Evolutionary conservation across 2,329 filamentous ascomycete species (phyloP).

Genomic region (Aspergillus ochraceoroseus): DNA sequence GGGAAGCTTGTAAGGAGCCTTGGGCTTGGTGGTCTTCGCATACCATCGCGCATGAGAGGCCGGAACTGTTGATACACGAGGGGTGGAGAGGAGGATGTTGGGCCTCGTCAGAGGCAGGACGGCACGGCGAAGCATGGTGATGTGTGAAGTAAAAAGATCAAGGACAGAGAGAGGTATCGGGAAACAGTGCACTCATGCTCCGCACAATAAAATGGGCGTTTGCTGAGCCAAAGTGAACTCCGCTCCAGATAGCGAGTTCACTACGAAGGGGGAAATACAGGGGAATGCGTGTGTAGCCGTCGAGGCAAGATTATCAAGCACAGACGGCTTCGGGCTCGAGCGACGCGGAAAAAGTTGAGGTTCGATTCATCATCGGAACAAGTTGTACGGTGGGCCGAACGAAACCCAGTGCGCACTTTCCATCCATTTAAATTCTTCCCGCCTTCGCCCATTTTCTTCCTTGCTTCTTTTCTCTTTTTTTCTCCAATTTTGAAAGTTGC

Average conservation of each 20-base stretch:
- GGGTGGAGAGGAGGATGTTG: conserved; percentile 35
- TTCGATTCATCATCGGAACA: conserved; percentile 16
- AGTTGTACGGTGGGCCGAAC: conserved; percentile 18
- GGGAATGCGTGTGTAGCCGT: conserved; percentile 1
- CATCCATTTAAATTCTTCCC: conserved; percentile 15
- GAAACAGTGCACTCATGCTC: conserved; percentile 22
- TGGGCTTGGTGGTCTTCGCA: conserved; percentile 35
- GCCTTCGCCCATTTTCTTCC: conserved; percentile 20
- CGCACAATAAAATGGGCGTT: conserved; percentile 8
- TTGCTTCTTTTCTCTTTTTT: conserved; percentile 36
- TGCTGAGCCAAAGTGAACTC: background rate
- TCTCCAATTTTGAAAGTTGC: conserved; percentile 52
- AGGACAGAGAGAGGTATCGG: background rate
- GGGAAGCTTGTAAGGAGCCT: conserved; percentile 35
- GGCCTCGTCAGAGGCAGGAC: conserved; percentile 44
- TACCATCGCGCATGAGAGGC: conserved; percentile 38
- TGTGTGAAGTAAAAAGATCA: conserved; percentile 1
- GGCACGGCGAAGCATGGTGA: conserved; percentile 44
- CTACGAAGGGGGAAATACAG: background rate
- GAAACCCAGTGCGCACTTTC: conserved; percentile 25
- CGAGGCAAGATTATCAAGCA: conserved; percentile 1
- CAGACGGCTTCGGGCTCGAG: background rate
- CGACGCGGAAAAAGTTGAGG: conserved; percentile 30
- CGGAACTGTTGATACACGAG: conserved; percentile 33
- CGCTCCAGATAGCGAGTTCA: background rate